Percentiles rank a stretch among this genome's conserved stretches.
phyloP scores from a whole-genome alignment of 345 rosid species.

The Brassica carinata region DNA sequence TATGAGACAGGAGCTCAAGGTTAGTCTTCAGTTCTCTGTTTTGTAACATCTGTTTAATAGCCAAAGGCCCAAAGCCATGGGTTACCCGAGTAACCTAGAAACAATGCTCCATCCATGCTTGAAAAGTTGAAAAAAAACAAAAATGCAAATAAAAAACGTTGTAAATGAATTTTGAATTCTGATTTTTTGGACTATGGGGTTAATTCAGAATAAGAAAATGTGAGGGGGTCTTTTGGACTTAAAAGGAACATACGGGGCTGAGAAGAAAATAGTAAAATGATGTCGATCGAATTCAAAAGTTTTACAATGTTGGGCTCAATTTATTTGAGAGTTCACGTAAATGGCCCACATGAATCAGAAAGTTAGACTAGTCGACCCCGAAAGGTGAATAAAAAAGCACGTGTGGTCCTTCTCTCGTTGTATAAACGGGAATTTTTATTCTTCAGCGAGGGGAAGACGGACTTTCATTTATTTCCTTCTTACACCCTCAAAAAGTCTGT shows the following conservation, averaged over 20 bases:
- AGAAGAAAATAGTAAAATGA: background rate
- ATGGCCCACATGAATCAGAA: slow-evolving; percentile 27
- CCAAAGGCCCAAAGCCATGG: slow-evolving; percentile 41
- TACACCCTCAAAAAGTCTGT: slow-evolving; percentile 9
- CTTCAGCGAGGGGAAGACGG: slow-evolving; percentile 18
- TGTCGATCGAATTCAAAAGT: background rate
- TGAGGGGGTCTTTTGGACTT: background rate
- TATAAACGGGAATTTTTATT: slow-evolving; percentile 6
- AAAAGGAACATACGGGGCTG: background rate
- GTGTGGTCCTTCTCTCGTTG: slow-evolving; percentile 25
- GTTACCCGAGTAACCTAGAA: slow-evolving; percentile 69
- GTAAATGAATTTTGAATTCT: slow-evolving; percentile 16
- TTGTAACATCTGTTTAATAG: no score
- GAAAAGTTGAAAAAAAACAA: background rate
- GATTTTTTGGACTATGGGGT: background rate
- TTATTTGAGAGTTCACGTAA: background rate
- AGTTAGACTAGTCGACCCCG: slow-evolving; percentile 19
- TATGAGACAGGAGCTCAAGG: no score
- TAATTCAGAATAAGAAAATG: background rate
- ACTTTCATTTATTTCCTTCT: slow-evolving; percentile 11
- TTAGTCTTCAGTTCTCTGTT: background rate
- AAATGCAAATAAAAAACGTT: background rate
- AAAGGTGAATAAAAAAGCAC: slow-evolving; percentile 15
- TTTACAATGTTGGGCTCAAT: slow-evolving; percentile 17
- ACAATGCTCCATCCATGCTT: slow-evolving; percentile 48